These are phyloP conservation scores for Xylaria polymorpha DNA, from an alignment of 2,329 filamentous ascomycete species.

Conservation along the genomic window DNA sequence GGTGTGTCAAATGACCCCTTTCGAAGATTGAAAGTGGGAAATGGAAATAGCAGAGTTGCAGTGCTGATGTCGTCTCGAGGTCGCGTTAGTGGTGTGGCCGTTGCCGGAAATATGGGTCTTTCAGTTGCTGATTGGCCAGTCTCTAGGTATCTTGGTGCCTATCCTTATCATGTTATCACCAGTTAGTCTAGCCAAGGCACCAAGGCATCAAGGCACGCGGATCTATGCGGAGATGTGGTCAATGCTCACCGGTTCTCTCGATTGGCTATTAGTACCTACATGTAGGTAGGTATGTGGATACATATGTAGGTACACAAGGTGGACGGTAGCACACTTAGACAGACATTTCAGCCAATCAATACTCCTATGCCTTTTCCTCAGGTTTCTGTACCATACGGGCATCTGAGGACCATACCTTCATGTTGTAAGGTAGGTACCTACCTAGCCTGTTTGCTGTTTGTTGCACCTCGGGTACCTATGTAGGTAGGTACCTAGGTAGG, in stretches of 20 bases:
- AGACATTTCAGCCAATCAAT: not conserved
- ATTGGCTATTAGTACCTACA: constrained; percentile 27
- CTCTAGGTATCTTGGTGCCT: constrained; percentile 30
- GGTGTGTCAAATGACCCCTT: constrained; percentile 39
- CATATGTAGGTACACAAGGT: too few species aligned
- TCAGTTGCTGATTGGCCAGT: constrained; percentile 22
- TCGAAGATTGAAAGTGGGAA: constrained; percentile 29
- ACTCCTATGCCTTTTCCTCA: not conserved
- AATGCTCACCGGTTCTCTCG: not conserved
- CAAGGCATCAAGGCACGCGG: constrained; percentile 29
- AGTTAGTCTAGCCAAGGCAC: not conserved
- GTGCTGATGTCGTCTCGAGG: constrained; percentile 42
- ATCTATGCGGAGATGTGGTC: constrained; percentile 18
- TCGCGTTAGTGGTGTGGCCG: constrained; percentile 42
- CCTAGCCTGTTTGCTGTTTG: not conserved
- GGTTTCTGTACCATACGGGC: not conserved
- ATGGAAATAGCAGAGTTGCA: constrained; percentile 34
- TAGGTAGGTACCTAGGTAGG: not conserved
- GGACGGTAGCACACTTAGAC: too few species aligned
- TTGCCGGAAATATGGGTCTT: constrained; percentile 25
- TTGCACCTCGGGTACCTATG: too few species aligned
- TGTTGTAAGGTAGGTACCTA: too few species aligned
- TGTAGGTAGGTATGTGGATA: too few species aligned
- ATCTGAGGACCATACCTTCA: too few species aligned
- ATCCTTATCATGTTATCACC: constrained; percentile 35